Base-by-base conservation (phyloP, 2,329 filamentous ascomycete genomes). In the Fusarium abutilonis region DNA sequence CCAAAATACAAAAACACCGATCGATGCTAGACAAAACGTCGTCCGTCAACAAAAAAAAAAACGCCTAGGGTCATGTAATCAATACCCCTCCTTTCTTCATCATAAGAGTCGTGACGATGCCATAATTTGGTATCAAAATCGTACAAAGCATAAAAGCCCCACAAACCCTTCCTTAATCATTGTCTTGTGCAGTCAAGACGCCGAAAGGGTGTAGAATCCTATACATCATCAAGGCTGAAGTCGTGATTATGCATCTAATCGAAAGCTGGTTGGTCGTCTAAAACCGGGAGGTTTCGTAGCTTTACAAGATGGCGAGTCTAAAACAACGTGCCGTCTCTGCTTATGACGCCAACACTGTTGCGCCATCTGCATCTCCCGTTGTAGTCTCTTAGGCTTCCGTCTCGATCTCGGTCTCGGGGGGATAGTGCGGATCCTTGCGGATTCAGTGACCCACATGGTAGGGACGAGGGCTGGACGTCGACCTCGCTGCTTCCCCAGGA, bases 281-380 rank as follows among this genome's bases (percentile, higher is more conserved):
- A 47, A 28, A 4, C 29, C 43, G 32, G 19, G 40, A 43, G 31
- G 13, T 10, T 23, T 31, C 29, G 23, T 43, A 43, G 28, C 45
- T 26, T 42, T 44, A n/a, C 17, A 7, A 23, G 47, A 32, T 40
- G n/a, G 40, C 21, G 23, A 46, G 26, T 36, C 48, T 54, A 87
- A 35, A 86, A 68, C 65, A 87, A 85, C 17, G 81, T 82, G 31
- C 83, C 82, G 39, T 88, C 85, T 50, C 72, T 70, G 15, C 79
- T 78, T 44, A 85, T 78, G 11, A 86, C 80, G 28, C 83, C 82
- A 28, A 86, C 80, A 60, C 82, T 85, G 21, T 82, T 80, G 31
- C 84, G 80, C 84, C 84, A 87, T 58, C 79, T 78, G 67, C 83
- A 87, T 52, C 79, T 77, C 52, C 41, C 28, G 36, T 32, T 52